Evolutionary conservation across 2,329 filamentous ascomycete species (phyloP).

Genomic region (Aspergillus carbonarius): DNA sequence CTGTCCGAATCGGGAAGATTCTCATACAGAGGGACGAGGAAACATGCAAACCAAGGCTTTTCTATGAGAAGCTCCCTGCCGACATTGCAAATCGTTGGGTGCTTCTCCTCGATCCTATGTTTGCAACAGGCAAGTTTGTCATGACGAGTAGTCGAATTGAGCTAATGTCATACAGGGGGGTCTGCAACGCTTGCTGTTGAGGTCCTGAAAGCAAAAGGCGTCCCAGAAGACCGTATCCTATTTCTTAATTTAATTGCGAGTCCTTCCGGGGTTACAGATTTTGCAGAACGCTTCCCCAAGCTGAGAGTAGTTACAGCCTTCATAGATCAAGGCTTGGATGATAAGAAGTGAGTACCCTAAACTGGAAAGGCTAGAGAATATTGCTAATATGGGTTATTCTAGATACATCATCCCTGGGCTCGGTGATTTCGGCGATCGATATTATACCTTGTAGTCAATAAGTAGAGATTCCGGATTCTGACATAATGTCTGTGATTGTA

Average conservation of each 20-base stretch:
- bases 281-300: conserved; percentile 84
- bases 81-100: conserved; percentile 95
- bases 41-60: conserved; percentile 85
- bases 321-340: conserved; percentile 91
- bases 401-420: conserved; percentile 95
- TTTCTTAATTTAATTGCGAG: conserved; percentile 98
- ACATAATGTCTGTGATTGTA: neutral
- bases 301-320: conserved; percentile 93
- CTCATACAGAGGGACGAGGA: conserved; percentile 97
- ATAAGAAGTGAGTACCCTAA: conserved; percentile 76
- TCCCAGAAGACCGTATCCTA: conserved; percentile 90
- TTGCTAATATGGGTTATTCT: conserved; percentile 20
- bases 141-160: neutral
- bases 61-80: conserved; percentile 95
- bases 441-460: conserved; percentile 74
- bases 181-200: conserved; percentile 97
- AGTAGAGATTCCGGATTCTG: neutral
- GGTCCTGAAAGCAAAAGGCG: conserved; percentile 82
- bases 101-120: conserved; percentile 94
- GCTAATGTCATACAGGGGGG: conserved; percentile 60
- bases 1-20: conserved; percentile 98
- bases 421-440: conserved; percentile 93
- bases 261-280: conserved; percentile 84
- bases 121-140: conserved; percentile 74
- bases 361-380: neutral